These are phyloP conservation scores for Curvularia sp. DNA, from an alignment of 2,329 filamentous ascomycete genomes.

Conservation along the genomic window DNA sequence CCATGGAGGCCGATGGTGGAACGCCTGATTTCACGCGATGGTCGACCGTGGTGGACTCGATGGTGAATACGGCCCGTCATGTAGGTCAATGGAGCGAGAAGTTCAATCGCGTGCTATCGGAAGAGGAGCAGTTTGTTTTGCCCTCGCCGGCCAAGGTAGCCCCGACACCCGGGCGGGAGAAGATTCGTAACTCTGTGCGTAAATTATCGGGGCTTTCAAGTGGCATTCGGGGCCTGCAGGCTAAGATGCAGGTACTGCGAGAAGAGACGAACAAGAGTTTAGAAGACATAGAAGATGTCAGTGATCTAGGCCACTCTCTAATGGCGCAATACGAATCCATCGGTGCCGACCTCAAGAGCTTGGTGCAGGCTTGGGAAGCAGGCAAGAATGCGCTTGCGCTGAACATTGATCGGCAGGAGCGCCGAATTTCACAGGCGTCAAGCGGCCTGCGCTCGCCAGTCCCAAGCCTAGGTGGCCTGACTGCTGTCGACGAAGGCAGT, in stretches of 20 bases:
- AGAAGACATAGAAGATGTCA: constrained; percentile 71
- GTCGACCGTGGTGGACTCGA: constrained; percentile 77
- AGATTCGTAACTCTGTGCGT: constrained; percentile 84
- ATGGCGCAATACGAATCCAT: constrained; percentile 95
- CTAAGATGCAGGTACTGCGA: constrained; percentile 88
- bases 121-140: constrained; percentile 71
- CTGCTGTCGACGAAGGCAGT: constrained; percentile 59
- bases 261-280: constrained; percentile 86
- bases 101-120: constrained; percentile 73
- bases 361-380: constrained; percentile 59
- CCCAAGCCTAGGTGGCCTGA: constrained; percentile 69
- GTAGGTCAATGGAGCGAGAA: constrained; percentile 70
- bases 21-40: constrained; percentile 79
- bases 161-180: constrained; percentile 77
- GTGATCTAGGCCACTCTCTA: constrained; percentile 78
- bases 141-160: constrained; percentile 64
- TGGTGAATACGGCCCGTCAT: constrained; percentile 69
- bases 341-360: constrained; percentile 77
- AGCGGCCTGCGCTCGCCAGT: constrained; percentile 59
- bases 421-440: constrained; percentile 59
- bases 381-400: constrained; percentile 83
- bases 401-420: constrained; percentile 82
- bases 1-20: constrained; percentile 82
- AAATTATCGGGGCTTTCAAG: constrained; percentile 89
- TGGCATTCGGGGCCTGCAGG: constrained; percentile 88